Percentiles rank a stretch among this genome's conserved stretches.
Conservation (phyloP, 139 green algal genomes). For the Ulvella scutata region DNA sequence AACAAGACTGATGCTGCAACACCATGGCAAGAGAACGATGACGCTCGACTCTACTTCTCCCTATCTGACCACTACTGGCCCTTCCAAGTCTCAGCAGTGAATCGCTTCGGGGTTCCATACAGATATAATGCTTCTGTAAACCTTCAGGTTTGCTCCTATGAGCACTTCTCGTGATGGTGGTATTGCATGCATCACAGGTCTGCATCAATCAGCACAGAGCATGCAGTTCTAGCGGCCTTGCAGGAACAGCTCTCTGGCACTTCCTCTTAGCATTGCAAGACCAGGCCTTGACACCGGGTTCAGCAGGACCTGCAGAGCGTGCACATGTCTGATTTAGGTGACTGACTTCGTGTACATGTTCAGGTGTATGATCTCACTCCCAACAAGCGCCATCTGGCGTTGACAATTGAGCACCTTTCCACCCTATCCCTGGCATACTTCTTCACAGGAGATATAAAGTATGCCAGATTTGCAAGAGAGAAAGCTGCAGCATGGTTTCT, state of each 20-base stretch:
- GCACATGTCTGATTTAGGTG: no score
- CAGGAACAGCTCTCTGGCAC: no score
- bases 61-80: neutral
- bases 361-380: neutral
- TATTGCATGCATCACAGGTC: no score
- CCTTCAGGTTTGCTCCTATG: neutral
- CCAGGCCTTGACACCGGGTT: no score
- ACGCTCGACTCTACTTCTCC: neutral
- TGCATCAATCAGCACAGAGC: no score
- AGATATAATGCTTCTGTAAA: neutral
- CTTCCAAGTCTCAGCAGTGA: neutral
- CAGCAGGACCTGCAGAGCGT: no score
- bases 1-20: no score
- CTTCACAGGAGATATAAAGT: neutral
- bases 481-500: neutral
- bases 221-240: no score
- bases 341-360: no score
- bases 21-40: no score
- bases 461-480: neutral
- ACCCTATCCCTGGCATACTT: neutral
- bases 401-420: neutral
- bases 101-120: neutral
- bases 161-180: no score
- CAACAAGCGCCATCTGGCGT: neutral
- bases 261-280: no score